Evolutionary conservation across 148 eudicot species (phyloP).

Genomic region (Chenopodium suecicum): DNA sequence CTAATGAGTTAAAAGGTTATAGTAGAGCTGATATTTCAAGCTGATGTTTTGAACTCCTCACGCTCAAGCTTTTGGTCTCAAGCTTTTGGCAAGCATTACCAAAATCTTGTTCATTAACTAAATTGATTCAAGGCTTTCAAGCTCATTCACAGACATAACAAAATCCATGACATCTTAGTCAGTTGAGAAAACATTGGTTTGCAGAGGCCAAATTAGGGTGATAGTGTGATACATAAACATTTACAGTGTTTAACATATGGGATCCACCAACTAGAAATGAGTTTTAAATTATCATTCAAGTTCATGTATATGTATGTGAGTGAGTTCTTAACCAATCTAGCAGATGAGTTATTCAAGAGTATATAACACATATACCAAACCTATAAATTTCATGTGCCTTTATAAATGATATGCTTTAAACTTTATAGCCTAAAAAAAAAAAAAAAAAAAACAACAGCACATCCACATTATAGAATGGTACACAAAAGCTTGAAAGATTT

Average conservation of each 20-base stretch:
- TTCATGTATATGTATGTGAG: background rate
- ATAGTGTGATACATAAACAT: no score
- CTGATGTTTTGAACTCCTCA: background rate
- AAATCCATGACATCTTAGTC: background rate
- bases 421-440: background rate
- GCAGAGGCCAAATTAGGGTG: no score
- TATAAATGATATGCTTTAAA: background rate
- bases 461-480: background rate
- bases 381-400: background rate
- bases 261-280: background rate
- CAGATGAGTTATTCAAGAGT: background rate
- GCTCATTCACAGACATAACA: background rate
- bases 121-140: background rate
- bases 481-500: background rate
- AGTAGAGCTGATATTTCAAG: background rate
- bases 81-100: no score
- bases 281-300: background rate
- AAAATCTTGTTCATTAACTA: background rate
- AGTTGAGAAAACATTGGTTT: background rate
- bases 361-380: background rate
- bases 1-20: background rate
- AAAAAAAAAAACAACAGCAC: background rate
- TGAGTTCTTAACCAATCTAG: background rate
- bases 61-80: no score
- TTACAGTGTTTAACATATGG: no score